Evolutionary conservation across 2,329 filamentous ascomycete genomes (phyloP), one percentile per base, ranked within the genome.

Genomic region (Pyrenophora tritici-repentis): DNA sequence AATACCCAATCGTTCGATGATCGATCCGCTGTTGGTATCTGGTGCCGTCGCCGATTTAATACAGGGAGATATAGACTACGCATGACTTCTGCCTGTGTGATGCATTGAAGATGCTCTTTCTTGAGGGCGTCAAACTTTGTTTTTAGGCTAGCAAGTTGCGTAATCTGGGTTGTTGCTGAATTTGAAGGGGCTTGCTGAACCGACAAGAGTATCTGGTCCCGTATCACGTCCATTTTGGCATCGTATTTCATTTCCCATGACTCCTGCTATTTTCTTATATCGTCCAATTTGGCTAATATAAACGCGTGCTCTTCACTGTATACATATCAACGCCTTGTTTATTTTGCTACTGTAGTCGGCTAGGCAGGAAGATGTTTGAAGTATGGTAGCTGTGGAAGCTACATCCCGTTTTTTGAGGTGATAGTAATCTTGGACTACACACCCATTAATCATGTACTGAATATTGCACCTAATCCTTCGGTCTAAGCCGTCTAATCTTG

Each of bases 1-100:
- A 33, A 61, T 14, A 59, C 22, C 59, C 57, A 61, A 2, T 43
- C 53, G 16, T 61, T 57, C 0, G 55, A 47, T 1, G 10, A 3
- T 34, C 41, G 1, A 3, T 46, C 42, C 0, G 42, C 31, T 10
- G 18, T 18, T 0, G 17, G 42, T 1, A 46, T 52, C 8, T 32
- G 14, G 2, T 4, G 14, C 12, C 45, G 55, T 0, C 59, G 55
- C 3, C 29, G 24, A 24, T 20, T 40, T 10, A 58, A 17, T 8
- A 51, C 50, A 12, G 31, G 35, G 3, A 49, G 24, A 22, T 53
- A 45, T 2, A 53, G 31, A 33, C 40, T 44, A 10, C 16, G 5
- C 3, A 53, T 10, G 2, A 24, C 6, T 4, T 18, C n/a, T 9
- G 41, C 18, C 17, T 58, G 41, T 3, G 26, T 32, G 0, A 14